A percentile compares a stretch with the other conserved stretches of the same genome.
Conservation (phyloP, 805 yeast species). For the Ogataea siamensis region DNA sequence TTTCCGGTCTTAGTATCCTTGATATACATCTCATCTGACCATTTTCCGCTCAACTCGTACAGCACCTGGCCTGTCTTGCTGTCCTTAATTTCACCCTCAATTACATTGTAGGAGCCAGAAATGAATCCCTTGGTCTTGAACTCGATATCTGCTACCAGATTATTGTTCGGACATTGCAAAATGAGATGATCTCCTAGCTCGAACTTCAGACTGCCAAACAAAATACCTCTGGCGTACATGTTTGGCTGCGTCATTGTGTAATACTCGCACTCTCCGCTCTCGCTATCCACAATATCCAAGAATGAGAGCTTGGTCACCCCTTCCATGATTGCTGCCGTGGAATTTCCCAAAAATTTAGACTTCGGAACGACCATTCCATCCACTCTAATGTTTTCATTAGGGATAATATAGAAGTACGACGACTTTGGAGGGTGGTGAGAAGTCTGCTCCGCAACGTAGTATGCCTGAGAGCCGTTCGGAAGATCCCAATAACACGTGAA, state of each 20-base stretch:
- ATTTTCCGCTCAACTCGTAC: constrained; percentile 79
- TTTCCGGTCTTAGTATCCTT: constrained; percentile 45
- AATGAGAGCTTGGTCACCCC: constrained; percentile 76
- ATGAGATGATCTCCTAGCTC: constrained; percentile 91
- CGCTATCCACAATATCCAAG: constrained; percentile 50
- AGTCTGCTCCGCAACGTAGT: constrained; percentile 89
- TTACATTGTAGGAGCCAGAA: constrained; percentile 86
- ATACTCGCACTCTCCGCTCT: constrained; percentile 53
- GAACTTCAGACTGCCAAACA: constrained; percentile 84
- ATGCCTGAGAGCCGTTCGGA: constrained; percentile 65
- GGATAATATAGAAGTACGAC: constrained; percentile 84
- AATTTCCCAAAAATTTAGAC: constrained; percentile 88
- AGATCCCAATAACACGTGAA: constrained; percentile 93
- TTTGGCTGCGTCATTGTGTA: constrained; percentile 93
- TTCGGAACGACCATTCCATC: constrained; percentile 89
- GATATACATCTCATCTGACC: constrained; percentile 84
- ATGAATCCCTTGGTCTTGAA: constrained; percentile 95
- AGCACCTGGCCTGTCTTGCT: constrained; percentile 49
- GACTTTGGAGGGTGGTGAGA: constrained; percentile 99
- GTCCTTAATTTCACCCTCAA: constrained; percentile 69
- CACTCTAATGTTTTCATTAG: constrained; percentile 74
- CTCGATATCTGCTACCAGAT: constrained; percentile 75
- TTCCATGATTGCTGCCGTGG: constrained; percentile 97
- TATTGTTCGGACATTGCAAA: constrained; percentile 60
- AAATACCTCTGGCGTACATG: constrained; percentile 88